A percentile compares a stretch with the other conserved stretches of the same genome.
Conservation (phyloP, 305 asterid species). For the Coffea humblotiana region DNA sequence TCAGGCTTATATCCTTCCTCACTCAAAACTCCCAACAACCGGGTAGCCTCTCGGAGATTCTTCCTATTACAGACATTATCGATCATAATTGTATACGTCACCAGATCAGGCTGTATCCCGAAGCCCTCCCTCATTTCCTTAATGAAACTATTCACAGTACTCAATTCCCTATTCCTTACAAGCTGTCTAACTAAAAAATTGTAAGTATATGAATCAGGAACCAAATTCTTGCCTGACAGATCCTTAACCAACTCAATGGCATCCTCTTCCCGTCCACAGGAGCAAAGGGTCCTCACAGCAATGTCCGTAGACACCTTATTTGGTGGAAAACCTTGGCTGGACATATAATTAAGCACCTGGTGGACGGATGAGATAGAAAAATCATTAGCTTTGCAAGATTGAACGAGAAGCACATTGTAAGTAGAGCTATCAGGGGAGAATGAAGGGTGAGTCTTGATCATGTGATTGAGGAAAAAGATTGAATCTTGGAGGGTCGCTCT, state of each 20-base stretch:
- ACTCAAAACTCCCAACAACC: conserved; percentile 59
- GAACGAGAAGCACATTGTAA: conserved; percentile 58
- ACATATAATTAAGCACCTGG: conserved; percentile 70
- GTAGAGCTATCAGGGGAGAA: conserved; percentile 71
- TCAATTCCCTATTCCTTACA: conserved; percentile 58
- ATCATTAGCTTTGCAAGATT: conserved; percentile 58
- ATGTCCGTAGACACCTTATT: conserved; percentile 61
- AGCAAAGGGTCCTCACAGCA: conserved; percentile 76
- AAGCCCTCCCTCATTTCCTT: conserved; percentile 62
- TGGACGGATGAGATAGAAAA: conserved; percentile 49
- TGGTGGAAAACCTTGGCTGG: conserved; percentile 57
- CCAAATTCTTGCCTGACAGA: conserved; percentile 48
- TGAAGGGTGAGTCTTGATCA: conserved; percentile 68
- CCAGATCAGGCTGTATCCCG: conserved; percentile 71
- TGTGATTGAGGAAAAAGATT: conserved; percentile 68
- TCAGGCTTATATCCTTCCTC: conserved; percentile 89
- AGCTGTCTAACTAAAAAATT: conserved; percentile 76
- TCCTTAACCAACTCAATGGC: conserved; percentile 72
- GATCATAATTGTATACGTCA: conserved; percentile 86
- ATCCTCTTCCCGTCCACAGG: conserved; percentile 63
- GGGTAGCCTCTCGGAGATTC: conserved; percentile 80
- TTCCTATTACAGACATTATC: conserved; percentile 87
- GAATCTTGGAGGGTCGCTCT: conserved; percentile 73
- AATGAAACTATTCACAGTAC: conserved; percentile 53
- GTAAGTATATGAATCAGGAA: conserved; percentile 66